phyloP scores from a whole-genome alignment of 257 asterid genomes.

The Przewalskia tangutica region DNA sequence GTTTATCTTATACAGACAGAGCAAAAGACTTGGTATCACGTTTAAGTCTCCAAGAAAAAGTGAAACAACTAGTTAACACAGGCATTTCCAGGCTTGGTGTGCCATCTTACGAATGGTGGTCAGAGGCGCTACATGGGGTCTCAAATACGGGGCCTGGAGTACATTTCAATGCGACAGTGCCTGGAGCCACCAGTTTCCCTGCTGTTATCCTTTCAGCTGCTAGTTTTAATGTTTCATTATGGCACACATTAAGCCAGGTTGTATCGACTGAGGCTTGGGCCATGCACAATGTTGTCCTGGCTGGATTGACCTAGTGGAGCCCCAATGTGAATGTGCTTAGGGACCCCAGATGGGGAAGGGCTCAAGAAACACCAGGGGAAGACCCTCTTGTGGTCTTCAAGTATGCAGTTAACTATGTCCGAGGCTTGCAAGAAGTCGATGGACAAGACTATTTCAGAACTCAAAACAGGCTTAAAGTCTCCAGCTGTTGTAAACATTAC shows the following conservation, averaged over 20 bases:
- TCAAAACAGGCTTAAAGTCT: slow-evolving; percentile 10
- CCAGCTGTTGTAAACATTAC: slow-evolving; percentile 19
- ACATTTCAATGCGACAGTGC: slow-evolving; percentile 7
- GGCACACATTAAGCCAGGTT: slow-evolving; percentile 16
- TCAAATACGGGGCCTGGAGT: background rate
- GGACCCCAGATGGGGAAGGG: slow-evolving; percentile 23
- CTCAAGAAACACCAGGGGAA: slow-evolving; percentile 22
- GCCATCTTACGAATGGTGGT: background rate
- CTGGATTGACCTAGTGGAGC: slow-evolving; percentile 14
- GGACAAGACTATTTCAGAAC: background rate
- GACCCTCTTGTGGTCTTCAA: slow-evolving; percentile 13
- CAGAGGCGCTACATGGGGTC: no score
- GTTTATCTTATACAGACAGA: slow-evolving; percentile 5
- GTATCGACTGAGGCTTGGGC: slow-evolving; percentile 25
- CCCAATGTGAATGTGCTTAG: slow-evolving; percentile 19
- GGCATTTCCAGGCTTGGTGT: slow-evolving; percentile 4
- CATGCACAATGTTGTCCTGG: slow-evolving; percentile 14
- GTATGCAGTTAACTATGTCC: slow-evolving; percentile 14
- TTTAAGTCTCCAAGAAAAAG: slow-evolving; percentile 11
- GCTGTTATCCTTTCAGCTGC: slow-evolving; percentile 15
- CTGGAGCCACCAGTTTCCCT: slow-evolving; percentile 22
- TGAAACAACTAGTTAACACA: background rate
- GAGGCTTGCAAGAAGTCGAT: slow-evolving; percentile 15
- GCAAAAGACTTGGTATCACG: slow-evolving; percentile 15
- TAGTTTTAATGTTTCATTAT: slow-evolving; percentile 12